phyloP scores from a whole-genome alignment of 345 rosid species.

The Schrenkiella parvula region DNA sequence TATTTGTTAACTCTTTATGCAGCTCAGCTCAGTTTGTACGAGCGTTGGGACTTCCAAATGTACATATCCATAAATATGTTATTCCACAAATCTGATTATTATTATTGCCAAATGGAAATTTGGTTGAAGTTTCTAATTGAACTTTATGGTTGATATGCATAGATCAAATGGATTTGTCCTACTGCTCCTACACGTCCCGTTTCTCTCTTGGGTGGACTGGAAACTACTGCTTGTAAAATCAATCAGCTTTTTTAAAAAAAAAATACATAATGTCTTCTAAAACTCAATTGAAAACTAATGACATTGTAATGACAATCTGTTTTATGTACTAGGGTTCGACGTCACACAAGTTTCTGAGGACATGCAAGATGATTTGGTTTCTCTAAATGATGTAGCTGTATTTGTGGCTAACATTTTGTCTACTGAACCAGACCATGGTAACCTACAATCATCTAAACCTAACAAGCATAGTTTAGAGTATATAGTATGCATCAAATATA shows the following conservation, averaged over 20 bases:
- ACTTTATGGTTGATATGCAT: neutral
- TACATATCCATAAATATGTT: neutral
- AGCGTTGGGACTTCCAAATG: neutral
- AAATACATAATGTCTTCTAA: too few relatives aligned
- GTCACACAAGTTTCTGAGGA: constrained; percentile 54
- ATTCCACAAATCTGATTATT: neutral
- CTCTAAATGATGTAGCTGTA: too few relatives aligned
- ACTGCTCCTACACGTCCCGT: constrained; percentile 74
- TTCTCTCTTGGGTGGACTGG: constrained; percentile 54
- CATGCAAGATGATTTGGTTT: constrained; percentile 59
- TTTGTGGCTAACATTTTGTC: constrained; percentile 57
- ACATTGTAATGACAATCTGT: neutral
- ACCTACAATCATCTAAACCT: neutral
- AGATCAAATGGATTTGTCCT: constrained; percentile 91
- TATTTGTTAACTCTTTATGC: neutral
- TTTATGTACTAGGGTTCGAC: constrained; percentile 56
- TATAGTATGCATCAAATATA: neutral
- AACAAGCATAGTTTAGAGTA: neutral
- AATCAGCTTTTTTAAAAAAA: neutral
- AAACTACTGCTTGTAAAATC: constrained; percentile 64
- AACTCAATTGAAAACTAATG: neutral
- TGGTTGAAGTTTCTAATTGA: neutral
- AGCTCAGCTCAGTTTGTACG: neutral
- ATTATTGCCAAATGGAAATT: neutral
- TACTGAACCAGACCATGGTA: constrained; percentile 66